Percentiles rank a stretch among this genome's conserved stretches.
Evolutionary conservation across 768 basidiomycete species (phyloP).

Genomic region (Lentinula detonsa): DNA sequence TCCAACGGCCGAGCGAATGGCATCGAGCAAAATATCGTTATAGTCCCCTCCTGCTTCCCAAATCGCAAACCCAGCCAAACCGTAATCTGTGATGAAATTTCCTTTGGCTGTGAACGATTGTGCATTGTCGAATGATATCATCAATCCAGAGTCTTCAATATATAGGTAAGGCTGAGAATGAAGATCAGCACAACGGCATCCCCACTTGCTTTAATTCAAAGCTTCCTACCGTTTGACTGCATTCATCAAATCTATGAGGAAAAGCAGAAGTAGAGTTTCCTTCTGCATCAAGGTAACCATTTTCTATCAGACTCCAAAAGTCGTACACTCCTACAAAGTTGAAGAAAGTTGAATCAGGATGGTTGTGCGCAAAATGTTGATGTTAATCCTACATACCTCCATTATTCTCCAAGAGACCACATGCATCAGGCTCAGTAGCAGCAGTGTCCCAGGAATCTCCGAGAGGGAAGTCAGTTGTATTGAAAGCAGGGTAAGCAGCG

Average conservation of each 20-base stretch:
- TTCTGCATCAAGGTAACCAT: slow-evolving; percentile 46
- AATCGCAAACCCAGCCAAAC: slow-evolving; percentile 59
- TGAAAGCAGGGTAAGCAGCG: slow-evolving; percentile 48
- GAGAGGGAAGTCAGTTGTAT: slow-evolving; percentile 36
- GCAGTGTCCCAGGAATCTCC: slow-evolving; percentile 63
- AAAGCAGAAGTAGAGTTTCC: slow-evolving; percentile 45
- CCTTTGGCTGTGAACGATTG: slow-evolving; percentile 49
- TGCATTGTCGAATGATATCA: slow-evolving; percentile 46
- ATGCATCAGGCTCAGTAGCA: slow-evolving; percentile 43
- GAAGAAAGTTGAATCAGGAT: background rate
- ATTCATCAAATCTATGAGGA: slow-evolving; percentile 50
- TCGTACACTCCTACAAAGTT: slow-evolving; percentile 25
- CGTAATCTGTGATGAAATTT: slow-evolving; percentile 42
- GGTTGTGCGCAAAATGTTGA: background rate
- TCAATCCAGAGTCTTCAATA: slow-evolving; percentile 31
- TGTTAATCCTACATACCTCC: slow-evolving; percentile 29
- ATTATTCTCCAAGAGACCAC: slow-evolving; percentile 44
- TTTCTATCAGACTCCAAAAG: slow-evolving; percentile 59
- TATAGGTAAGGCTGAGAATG: slow-evolving; percentile 37
- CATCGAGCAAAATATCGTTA: slow-evolving; percentile 37
- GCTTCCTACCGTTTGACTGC: slow-evolving; percentile 63
- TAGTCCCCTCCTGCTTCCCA: slow-evolving; percentile 72
- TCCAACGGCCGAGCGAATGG: slow-evolving; percentile 21
- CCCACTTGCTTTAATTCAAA: background rate
- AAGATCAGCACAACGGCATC: background rate